These are phyloP conservation scores for Aspergillus thermomutatus DNA, from an alignment of 2,329 filamentous ascomycete genomes.

Conservation along the genomic window DNA sequence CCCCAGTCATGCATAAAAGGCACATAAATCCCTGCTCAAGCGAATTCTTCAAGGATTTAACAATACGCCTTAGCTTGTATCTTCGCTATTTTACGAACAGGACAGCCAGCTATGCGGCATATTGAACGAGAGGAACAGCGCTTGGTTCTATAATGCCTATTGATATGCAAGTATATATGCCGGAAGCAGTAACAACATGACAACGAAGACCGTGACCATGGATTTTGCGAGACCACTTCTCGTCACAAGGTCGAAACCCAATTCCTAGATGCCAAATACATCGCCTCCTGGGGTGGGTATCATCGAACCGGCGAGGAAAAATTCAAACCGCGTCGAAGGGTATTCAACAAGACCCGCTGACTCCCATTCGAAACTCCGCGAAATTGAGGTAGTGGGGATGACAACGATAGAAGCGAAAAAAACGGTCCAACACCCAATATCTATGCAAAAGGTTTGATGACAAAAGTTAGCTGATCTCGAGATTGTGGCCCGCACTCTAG, in stretches of 20 bases:
- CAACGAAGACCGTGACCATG: not conserved
- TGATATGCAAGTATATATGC: not conserved
- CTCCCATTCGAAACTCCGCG: not conserved
- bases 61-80: not conserved
- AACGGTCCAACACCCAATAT: not conserved
- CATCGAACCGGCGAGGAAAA: conserved; percentile 11
- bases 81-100: not conserved
- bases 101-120: not conserved
- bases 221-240: not conserved
- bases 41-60: not conserved
- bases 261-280: conserved; percentile 13
- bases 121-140: not conserved
- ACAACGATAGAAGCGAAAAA: not conserved
- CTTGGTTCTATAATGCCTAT: not conserved
- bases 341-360: not conserved
- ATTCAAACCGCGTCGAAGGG: conserved; percentile 3
- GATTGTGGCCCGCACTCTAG: not conserved
- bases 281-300: conserved; percentile 16
- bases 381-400: not conserved
- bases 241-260: not conserved
- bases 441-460: not conserved
- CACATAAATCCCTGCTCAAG: not conserved
- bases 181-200: not conserved
- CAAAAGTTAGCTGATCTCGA: not conserved
- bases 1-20: not conserved